Evolutionary conservation across 305 asterid species (phyloP).

Genomic region (Solanum hybrid): DNA sequence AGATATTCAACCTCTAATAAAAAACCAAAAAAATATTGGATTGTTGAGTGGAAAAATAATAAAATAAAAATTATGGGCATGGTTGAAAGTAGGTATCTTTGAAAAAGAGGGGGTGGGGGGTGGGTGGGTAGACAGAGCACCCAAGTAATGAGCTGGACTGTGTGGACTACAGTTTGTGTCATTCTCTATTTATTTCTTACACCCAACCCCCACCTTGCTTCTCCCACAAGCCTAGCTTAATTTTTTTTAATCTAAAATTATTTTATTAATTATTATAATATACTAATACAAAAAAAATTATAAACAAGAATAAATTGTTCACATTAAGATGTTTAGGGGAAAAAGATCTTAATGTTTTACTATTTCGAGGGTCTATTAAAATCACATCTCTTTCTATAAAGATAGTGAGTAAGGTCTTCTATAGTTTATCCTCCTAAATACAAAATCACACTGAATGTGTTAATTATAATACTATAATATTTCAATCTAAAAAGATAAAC

Average conservation of each 20-base stretch:
- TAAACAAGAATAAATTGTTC: neutral
- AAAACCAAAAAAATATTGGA: neutral
- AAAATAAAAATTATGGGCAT: neutral
- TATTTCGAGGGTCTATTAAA: too few species aligned
- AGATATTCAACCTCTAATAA: too few species aligned
- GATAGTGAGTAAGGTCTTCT: too few species aligned
- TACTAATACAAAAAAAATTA: neutral
- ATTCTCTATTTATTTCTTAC: neutral
- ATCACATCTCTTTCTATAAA: too few species aligned
- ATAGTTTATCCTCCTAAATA: too few species aligned
- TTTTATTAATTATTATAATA: too few species aligned
- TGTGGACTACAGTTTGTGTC: slow-evolving; percentile 1
- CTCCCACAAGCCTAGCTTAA: neutral
- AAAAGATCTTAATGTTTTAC: neutral
- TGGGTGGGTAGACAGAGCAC: neutral
- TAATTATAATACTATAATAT: too few species aligned
- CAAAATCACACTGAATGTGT: fast-evolving
- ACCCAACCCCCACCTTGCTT: neutral
- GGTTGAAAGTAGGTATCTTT: neutral
- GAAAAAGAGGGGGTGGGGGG: neutral
- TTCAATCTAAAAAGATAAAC: neutral
- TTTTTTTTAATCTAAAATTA: neutral
- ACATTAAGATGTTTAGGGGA: neutral
- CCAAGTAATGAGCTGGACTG: slow-evolving; percentile 5
- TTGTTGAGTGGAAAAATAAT: neutral